These are phyloP conservation scores for Epichloe elymi DNA, from an alignment of 2,329 filamentous ascomycete species.

Conservation along the genomic window DNA sequence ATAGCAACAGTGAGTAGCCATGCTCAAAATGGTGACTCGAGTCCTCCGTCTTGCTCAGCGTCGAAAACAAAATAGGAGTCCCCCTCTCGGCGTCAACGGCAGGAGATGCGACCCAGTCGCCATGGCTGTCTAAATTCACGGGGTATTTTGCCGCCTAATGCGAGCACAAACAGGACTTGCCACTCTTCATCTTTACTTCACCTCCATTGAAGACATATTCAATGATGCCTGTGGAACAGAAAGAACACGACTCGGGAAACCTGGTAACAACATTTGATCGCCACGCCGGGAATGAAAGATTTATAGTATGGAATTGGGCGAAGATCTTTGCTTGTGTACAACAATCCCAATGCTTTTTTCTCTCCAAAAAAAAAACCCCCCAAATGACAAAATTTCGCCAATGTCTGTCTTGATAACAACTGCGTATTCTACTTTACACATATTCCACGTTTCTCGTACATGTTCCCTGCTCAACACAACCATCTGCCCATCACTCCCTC, in stretches of 20 bases:
- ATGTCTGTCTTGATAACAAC: neutral
- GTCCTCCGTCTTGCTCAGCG: constrained; percentile 1
- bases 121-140: constrained; percentile 4
- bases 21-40: constrained; percentile 1
- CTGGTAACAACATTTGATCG: neutral
- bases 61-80: neutral
- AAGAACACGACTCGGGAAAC: neutral
- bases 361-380: neutral
- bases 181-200: too few species aligned
- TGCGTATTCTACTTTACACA: neutral
- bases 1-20: constrained; percentile 9
- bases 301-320: neutral
- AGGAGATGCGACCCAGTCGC: neutral
- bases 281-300: neutral
- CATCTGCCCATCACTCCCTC: constrained; percentile 30
- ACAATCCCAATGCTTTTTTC: neutral
- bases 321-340: neutral
- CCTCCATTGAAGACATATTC: neutral
- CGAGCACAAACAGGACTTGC: neutral
- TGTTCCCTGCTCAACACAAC: neutral
- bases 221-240: neutral
- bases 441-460: neutral
- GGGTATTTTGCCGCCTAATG: constrained; percentile 1
- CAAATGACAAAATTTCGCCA: neutral
- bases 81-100: neutral